Conservation (phyloP, 208 protist species). For the Wallacemonas sp. region DNA sequence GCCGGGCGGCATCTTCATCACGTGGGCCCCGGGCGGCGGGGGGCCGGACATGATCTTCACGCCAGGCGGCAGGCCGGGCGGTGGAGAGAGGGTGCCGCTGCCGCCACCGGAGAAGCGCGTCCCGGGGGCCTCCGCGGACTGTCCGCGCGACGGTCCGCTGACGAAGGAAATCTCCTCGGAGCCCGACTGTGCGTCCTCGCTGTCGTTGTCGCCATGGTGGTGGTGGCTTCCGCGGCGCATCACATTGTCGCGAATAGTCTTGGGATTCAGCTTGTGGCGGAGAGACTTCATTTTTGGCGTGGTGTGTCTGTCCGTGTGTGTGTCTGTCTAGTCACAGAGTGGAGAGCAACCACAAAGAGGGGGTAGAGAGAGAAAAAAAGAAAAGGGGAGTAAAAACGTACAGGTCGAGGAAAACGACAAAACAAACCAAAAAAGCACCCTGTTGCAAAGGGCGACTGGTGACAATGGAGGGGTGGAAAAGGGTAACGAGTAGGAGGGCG, state of each 20-base stretch:
- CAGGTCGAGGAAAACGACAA: no score
- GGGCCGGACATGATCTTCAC: conserved; percentile 13
- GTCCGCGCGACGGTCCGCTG: neutral
- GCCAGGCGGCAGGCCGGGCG: neutral
- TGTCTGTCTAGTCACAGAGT: neutral
- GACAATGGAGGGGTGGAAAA: no score
- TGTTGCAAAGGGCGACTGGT: neutral
- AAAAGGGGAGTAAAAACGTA: neutral
- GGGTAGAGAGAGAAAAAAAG: conserved; percentile 1
- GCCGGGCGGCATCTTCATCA: conserved; percentile 15
- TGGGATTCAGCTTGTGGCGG: conserved; percentile 25
- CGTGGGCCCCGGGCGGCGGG: conserved; percentile 8
- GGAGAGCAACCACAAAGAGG: conserved; percentile 2
- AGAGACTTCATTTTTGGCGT: conserved; percentile 9
- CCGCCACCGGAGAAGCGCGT: neutral
- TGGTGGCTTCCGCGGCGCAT: neutral
- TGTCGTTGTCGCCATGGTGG: neutral
- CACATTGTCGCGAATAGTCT: conserved; percentile 8
- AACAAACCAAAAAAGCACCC: conserved; percentile 16
- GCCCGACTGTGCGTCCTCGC: neutral
- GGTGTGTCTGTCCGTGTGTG: neutral
- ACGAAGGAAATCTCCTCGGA: neutral
- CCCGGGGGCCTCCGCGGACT: neutral
- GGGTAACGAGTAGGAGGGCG: neutral
- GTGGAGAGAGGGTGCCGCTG: neutral